Evolutionary conservation across 768 basidiomycete genomes (phyloP), one percentile per base, ranked within the genome.

Genomic region (Saitozyma podzolica): DNA sequence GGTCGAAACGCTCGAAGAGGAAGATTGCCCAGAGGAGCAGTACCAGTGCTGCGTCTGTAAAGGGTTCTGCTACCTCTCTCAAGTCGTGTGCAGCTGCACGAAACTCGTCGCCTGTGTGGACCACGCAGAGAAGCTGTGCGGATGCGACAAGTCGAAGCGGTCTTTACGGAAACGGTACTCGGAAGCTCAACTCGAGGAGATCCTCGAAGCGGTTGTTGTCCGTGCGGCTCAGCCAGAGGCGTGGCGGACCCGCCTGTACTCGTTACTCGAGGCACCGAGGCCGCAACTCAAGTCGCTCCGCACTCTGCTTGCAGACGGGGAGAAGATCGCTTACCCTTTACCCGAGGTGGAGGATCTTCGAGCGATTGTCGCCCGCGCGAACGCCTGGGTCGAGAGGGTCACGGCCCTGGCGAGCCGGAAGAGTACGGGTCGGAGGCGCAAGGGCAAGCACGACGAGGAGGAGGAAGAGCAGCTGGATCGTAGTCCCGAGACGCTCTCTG

Each of bases 1-100:
- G 50, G 77, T 81, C 20, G 92, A 96, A 77, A 81, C 83, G 42
- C 81, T 91, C 37, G 88, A 91, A 68, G 86, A 88, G 67, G 84
- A 86, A 69, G 94, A 97, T 78, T 86, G 87, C 11, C 83, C 88
- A 0, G 96, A 97, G 77, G 94, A 97, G 57, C 92, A 96, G 76
- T 95, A 94, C 79, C 96, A 97, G 79, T 99, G 96, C 84, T 81
- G 84, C 54, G 81, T 89, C 66, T 98, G 96, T 88, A 94, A 96
- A 77, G 85, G 84, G 6, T 97, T 95, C 80, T 93, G 90, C 80
- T 98, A 96, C 78, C 86, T 99, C 48, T 93, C 96, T 1, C 94
- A 96, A 74, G 83, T 97, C 75, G 87, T 86, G 61, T 93, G 92
- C 77, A 81, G 82, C 40, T 93, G 92, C 83, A 88, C 88, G 49